Evolutionary conservation across 1,139 yeast genomes (phyloP), one percentile per base, ranked within the genome.

Genomic region (Nakaseomyces kungkrabaensis): DNA sequence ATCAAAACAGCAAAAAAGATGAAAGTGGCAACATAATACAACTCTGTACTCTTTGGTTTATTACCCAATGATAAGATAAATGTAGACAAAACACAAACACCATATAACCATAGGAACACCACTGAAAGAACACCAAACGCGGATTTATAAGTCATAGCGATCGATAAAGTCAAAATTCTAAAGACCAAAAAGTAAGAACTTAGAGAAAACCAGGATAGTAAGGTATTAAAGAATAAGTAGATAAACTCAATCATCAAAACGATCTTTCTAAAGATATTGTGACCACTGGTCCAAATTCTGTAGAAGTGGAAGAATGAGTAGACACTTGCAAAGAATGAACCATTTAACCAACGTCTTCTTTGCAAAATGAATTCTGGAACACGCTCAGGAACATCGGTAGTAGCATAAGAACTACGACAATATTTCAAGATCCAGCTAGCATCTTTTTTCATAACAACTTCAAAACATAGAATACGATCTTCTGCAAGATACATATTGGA

Each of bases 401-500:
- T 95, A 26, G 96, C 97, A 51, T 85, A 83, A 0, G 97, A 94
- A 68, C 81, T 84, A 67, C 88, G 85, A 59, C 90, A 95, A 62
- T 88, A 90, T 56, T 82, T 83, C 60, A 90, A 72, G 41, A 88
- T 86, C 97, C 97, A 90, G 53, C 81, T 82, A 53, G 83, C 83
- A 51, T 78, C 74, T 53, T 75, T 76, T 63, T 89, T 89, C 13
- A 95, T 88, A 8, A 88, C 88, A 49, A 90, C 77, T 65, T 89
- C 97, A 80, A 95, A 88, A 68, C 97, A 90, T 53, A 90, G 70
- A 54, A 90, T 88, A 72, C 97, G 82, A 71, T 90, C 97, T 70
- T 90, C 97, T 1, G 97, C 97, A 55, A 89, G 71, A 63, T 89
- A 89, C 97, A 89, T 89, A 62, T 89, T 89, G 9, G 95, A 90